Evolutionary conservation across 2,329 filamentous ascomycete species (phyloP).

Genomic region (Aspergillus tubingensis): DNA sequence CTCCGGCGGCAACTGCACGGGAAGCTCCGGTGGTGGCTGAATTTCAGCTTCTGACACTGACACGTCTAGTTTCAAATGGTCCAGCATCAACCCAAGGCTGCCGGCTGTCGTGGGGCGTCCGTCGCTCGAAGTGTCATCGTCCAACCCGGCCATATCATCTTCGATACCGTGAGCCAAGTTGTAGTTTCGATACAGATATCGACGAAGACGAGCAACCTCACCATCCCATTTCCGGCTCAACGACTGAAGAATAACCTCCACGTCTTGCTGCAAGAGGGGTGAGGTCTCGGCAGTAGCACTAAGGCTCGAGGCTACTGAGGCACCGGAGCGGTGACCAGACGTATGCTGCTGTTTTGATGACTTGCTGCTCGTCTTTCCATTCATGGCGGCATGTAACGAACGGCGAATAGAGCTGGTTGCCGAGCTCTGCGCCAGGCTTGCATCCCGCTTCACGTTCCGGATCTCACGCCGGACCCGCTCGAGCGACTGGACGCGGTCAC

Average conservation of each 20-base stretch:
- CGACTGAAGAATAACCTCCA: constrained; percentile 44
- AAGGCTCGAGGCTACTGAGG: constrained; percentile 14
- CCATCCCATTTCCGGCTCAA: constrained; percentile 49
- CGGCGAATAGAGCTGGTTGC: constrained; percentile 45
- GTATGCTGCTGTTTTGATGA: constrained; percentile 34
- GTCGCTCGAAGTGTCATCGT: constrained; percentile 39
- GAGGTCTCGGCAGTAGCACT: constrained; percentile 25
- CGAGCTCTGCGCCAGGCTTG: constrained; percentile 30
- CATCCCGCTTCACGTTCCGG: constrained; percentile 52
- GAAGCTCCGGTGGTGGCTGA: constrained; percentile 22
- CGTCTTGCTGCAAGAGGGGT: constrained; percentile 39
- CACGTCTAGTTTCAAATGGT: constrained; percentile 40
- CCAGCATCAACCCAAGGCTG: constrained; percentile 42
- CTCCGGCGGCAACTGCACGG: constrained; percentile 11
- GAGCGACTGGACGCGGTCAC: constrained; percentile 63
- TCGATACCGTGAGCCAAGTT: constrained; percentile 41
- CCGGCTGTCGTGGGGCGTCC: constrained; percentile 41
- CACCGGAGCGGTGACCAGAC: constrained; percentile 17
- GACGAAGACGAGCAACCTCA: constrained; percentile 45
- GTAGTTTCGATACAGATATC: constrained; percentile 51
- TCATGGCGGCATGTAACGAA: constrained; percentile 45
- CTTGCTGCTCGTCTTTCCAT: constrained; percentile 34
- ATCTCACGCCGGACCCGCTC: constrained; percentile 60
- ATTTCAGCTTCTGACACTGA: constrained; percentile 34
- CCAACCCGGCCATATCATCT: constrained; percentile 18